These are phyloP conservation scores for Lachancea cidri DNA, from an alignment of 805 yeast genomes.

Conservation along the genomic window DNA sequence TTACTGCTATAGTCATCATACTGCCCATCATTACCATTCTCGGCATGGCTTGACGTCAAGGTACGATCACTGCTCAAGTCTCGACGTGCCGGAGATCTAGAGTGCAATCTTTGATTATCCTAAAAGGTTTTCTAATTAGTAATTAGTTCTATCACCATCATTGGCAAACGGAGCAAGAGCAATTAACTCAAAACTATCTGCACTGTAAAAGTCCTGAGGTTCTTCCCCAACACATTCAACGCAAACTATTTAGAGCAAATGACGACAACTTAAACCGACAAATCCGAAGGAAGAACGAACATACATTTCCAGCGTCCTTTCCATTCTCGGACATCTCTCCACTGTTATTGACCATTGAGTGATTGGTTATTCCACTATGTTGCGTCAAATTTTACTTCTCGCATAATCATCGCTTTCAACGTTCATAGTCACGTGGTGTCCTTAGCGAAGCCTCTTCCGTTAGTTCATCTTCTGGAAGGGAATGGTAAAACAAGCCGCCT, in stretches of 20 bases:
- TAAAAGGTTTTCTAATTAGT: slow-evolving; percentile 3
- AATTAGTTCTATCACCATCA: background rate
- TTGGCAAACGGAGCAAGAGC: background rate
- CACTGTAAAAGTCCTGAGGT: too few relatives aligned
- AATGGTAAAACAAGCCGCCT: slow-evolving; percentile 77
- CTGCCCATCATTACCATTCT: too few relatives aligned
- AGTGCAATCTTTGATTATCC: slow-evolving; percentile 13
- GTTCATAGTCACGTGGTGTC: background rate
- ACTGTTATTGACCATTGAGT: too few relatives aligned
- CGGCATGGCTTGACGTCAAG: too few relatives aligned
- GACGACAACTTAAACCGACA: background rate
- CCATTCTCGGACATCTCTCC: background rate
- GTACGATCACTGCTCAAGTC: slow-evolving; percentile 3
- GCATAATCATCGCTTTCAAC: background rate
- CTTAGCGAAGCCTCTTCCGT: background rate
- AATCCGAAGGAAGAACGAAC: background rate
- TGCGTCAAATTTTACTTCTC: background rate
- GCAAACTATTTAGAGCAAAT: too few relatives aligned
- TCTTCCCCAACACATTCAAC: too few relatives aligned
- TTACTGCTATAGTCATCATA: too few relatives aligned
- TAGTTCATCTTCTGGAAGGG: slow-evolving; percentile 36
- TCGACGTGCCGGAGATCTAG: slow-evolving; percentile 22
- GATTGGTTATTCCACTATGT: too few relatives aligned
- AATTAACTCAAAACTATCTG: background rate
- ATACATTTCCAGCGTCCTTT: background rate